Evolutionary conservation across 805 yeast species (phyloP), one percentile per base, ranked within the genome.

Genomic region (Starmera pachycereana): DNA sequence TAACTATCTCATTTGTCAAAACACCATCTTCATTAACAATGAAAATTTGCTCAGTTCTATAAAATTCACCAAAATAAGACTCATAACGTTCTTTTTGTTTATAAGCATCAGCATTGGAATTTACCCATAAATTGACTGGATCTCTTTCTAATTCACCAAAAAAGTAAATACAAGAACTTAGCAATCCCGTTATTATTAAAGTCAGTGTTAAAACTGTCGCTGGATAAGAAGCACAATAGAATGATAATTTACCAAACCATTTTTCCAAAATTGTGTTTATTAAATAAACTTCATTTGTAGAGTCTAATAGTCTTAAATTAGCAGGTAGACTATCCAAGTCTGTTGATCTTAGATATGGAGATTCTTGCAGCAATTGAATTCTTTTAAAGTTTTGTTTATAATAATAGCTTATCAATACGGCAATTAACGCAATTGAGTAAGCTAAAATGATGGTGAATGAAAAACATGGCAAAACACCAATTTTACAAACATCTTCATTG

Each of bases 91-190:
- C 63, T 51, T 80, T 78, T 51, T 90, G 81, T 33, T 71, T 62
- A 40, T 69, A 79, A 11, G 88, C 87, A 4, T 74, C 76, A 9
- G 92, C 82, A 16, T 64, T 53, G 3, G 89, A 78, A 48, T 92
- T 81, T 0, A 92, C 97, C 98, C 98, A 90, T 28, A 90, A 63
- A 45, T 80, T 76, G 4, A 83, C 74, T 0, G 98, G 97, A 48
- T 84, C 68, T 3, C 76, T 76, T 54, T 89, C 97, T 25, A 89
- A 65, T 35, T 75, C 59, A 9, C 66, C 68, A 51, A 79, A 66
- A 39, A 63, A 58, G 6, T 58, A 49, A 36, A 76, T 60, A 8
- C 84, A 86, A 0, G 71, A 54, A 2, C 83, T 69, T 12, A 81
- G 49, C 1, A 73, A 39, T 1, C 68, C 44, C 2, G 76, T 48